These are phyloP conservation scores for Boechera stricta DNA, from an alignment of 345 rosid species.

Conservation along the genomic window DNA sequence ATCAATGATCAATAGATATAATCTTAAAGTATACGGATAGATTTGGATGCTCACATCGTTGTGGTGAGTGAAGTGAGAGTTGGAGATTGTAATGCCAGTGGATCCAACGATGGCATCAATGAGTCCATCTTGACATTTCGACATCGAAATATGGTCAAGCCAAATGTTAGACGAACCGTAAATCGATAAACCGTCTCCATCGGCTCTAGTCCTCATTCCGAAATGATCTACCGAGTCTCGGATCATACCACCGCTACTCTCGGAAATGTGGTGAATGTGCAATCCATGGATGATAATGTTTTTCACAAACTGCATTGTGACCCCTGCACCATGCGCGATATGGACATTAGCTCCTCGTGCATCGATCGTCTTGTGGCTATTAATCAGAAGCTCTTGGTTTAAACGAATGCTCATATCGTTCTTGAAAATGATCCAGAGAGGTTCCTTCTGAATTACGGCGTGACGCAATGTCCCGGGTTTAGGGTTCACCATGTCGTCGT, in stretches of 20 bases:
- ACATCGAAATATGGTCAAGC: constrained; percentile 85
- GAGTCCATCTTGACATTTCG: constrained; percentile 66
- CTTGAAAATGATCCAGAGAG: constrained; percentile 71
- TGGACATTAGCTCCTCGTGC: constrained; percentile 71
- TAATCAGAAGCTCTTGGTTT: constrained; percentile 66
- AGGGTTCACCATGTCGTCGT: constrained; percentile 60
- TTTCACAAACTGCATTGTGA: constrained; percentile 59
- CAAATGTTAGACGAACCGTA: constrained; percentile 67
- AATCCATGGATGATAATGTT: constrained; percentile 73
- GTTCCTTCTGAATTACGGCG: constrained; percentile 61
- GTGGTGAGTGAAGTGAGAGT: constrained; percentile 77
- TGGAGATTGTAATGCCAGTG: constrained; percentile 83
- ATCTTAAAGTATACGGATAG: neutral
- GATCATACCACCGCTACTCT: constrained; percentile 61
- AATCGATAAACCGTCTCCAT: constrained; percentile 82
- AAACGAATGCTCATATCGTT: constrained; percentile 66
- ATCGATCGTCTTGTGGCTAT: constrained; percentile 78
- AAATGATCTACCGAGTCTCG: constrained; percentile 63
- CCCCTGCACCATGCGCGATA: constrained; percentile 67
- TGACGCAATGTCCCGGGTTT: constrained; percentile 69
- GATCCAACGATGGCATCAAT: constrained; percentile 75
- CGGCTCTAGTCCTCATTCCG: constrained; percentile 67
- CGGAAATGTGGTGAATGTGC: constrained; percentile 61
- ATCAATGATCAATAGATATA: neutral
- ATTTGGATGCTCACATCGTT: constrained; percentile 55